Conservation (phyloP, 2,329 filamentous ascomycete species). For the Neonectria ditissima region DNA sequence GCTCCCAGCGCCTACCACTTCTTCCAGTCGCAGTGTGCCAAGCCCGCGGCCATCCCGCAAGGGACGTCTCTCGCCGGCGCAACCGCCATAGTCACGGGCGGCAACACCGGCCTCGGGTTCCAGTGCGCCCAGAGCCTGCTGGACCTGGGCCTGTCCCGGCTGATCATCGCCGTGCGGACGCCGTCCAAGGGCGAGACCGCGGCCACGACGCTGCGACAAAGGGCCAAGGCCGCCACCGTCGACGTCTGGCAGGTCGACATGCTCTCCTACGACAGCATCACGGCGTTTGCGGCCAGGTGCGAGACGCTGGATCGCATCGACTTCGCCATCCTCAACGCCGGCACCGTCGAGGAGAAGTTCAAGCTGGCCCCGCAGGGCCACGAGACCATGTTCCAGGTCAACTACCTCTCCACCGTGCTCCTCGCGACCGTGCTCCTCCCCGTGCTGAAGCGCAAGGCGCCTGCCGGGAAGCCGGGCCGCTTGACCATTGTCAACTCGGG, state of each 20-base stretch:
- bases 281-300: conserved; percentile 53
- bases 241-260: conserved; percentile 65
- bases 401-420: conserved; percentile 52
- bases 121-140: conserved; percentile 57
- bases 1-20: conserved; percentile 36
- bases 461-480: conserved; percentile 35
- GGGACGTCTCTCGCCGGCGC: conserved; percentile 48
- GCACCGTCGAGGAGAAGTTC: conserved; percentile 44
- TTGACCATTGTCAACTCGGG: conserved; percentile 50
- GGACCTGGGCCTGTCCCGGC: conserved; percentile 51
- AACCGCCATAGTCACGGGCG: conserved; percentile 62
- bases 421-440: conserved; percentile 51
- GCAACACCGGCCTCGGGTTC: conserved; percentile 62
- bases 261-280: conserved; percentile 58
- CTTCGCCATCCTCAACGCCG: conserved; percentile 60
- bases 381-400: conserved; percentile 56
- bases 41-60: conserved; percentile 34
- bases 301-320: conserved; percentile 54
- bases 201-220: conserved; percentile 25
- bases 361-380: conserved; percentile 49
- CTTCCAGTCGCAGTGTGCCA: conserved; percentile 45
- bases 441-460: conserved; percentile 45
- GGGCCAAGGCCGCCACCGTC: conserved; percentile 50
- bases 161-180: conserved; percentile 62
- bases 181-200: conserved; percentile 56